A percentile compares a stretch with the other conserved stretches of the same genome.
Evolutionary conservation across 2,329 filamentous ascomycete species (phyloP).

Genomic region (Verticillium nonalfalfae): DNA sequence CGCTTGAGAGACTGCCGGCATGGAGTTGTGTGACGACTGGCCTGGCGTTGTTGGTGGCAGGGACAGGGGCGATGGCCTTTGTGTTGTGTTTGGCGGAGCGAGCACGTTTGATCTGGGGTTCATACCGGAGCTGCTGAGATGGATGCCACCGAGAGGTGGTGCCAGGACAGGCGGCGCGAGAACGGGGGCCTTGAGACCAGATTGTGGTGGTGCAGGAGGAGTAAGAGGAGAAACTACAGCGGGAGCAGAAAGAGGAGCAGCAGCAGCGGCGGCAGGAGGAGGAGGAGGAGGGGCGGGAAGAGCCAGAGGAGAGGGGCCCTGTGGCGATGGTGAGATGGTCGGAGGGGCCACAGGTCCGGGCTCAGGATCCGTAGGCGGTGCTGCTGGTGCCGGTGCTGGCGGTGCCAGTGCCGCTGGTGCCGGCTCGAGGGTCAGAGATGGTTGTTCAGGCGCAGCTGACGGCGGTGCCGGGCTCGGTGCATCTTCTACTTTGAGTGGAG

Average conservation of each 20-base stretch:
- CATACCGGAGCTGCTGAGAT: slow-evolving; percentile 16
- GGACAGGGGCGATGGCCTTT: slow-evolving; percentile 26
- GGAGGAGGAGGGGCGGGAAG: slow-evolving; percentile 4
- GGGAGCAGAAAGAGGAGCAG: slow-evolving; percentile 22
- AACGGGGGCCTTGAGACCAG: slow-evolving; percentile 15
- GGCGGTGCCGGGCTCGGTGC: slow-evolving; percentile 3
- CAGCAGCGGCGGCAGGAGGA: slow-evolving; percentile 14
- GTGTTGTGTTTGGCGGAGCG: slow-evolving; percentile 36
- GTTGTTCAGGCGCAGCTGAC: background rate
- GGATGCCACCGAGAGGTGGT: slow-evolving; percentile 23
- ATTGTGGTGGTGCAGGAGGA: slow-evolving; percentile 3
- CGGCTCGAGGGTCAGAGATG: background rate
- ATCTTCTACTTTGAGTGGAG: background rate
- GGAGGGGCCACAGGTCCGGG: slow-evolving; percentile 10
- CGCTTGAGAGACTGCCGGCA: background rate
- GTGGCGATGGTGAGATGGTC: slow-evolving; percentile 2
- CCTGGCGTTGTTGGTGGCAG: slow-evolving; percentile 18
- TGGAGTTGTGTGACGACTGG: background rate
- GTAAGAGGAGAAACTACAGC: too few relatives aligned
- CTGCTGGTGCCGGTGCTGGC: slow-evolving; percentile 16
- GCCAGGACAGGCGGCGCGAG: slow-evolving; percentile 30
- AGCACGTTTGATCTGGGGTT: slow-evolving; percentile 35
- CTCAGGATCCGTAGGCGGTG: slow-evolving; percentile 11
- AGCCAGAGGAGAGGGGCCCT: slow-evolving; percentile 2
- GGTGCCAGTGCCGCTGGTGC: slow-evolving; percentile 12